These are phyloP conservation scores for Trichaptum fuscoviolaceum DNA, from an alignment of 768 basidiomycete species.

Conservation along the genomic window DNA sequence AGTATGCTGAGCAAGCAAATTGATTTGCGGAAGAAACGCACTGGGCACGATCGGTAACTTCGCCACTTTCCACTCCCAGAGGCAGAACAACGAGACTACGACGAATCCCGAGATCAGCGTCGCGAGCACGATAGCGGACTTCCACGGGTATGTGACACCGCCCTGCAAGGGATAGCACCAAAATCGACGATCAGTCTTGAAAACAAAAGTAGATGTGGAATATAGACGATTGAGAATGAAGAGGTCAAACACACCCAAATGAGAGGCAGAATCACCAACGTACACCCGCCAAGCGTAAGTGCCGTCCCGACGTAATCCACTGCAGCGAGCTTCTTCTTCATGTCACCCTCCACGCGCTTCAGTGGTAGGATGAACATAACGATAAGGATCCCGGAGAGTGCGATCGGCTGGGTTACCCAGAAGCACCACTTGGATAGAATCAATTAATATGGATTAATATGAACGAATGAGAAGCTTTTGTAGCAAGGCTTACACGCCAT, in stretches of 20 bases:
- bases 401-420: conserved; percentile 65
- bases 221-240: background rate
- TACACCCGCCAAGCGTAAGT: conserved; percentile 55
- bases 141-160: conserved; percentile 70
- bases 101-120: conserved; percentile 52
- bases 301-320: conserved; percentile 60
- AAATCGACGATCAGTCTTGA: background rate
- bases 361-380: conserved; percentile 62
- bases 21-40: conserved; percentile 24
- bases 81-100: conserved; percentile 51
- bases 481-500: conserved; percentile 47
- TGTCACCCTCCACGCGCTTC: conserved; percentile 59
- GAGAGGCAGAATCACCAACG: conserved; percentile 61
- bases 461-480: background rate
- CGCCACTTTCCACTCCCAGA: conserved; percentile 72
- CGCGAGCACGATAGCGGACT: conserved; percentile 56
- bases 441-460: too few species aligned
- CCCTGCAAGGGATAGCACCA: conserved; percentile 36
- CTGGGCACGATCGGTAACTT: conserved; percentile 69
- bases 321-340: conserved; percentile 55
- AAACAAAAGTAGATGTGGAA: background rate
- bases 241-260: conserved; percentile 70
- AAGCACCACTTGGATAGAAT: conserved; percentile 55
- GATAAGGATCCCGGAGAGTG: conserved; percentile 45
- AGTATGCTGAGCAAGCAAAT: background rate